phyloP scores from a whole-genome alignment of 768 basidiomycete species.

The Crepidotus variabilis region DNA sequence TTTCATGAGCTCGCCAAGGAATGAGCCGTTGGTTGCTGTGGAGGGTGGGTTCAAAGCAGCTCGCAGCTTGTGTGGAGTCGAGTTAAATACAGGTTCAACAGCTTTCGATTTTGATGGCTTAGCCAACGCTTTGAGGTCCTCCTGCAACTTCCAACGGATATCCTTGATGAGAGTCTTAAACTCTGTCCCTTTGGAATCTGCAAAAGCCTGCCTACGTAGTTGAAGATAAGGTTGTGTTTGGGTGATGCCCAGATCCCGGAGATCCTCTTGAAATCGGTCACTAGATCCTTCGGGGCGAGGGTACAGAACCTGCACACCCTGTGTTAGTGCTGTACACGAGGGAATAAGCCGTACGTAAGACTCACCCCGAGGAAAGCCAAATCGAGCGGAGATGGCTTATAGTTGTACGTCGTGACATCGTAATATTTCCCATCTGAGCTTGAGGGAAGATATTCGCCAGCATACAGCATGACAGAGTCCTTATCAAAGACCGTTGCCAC shows the following conservation, averaged over 20 bases:
- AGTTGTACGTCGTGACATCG: conserved; percentile 1
- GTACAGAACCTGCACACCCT: neutral
- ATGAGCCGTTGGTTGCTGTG: conserved; percentile 1
- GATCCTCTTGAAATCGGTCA: conserved; percentile 1
- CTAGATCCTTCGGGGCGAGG: neutral
- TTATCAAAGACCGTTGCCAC: conserved; percentile 4
- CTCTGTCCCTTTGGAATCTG: neutral
- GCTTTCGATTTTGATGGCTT: neutral
- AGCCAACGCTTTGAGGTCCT: no score
- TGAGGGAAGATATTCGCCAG: neutral
- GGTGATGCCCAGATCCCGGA: conserved; percentile 1
- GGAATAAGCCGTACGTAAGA: neutral
- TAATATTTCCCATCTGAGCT: neutral
- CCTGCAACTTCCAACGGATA: no score
- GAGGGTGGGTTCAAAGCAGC: neutral
- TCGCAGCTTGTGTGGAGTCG: neutral
- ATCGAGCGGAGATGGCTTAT: conserved; percentile 1
- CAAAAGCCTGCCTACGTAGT: neutral
- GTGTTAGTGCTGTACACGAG: neutral
- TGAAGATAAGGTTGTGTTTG: neutral
- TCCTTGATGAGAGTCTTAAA: no score
- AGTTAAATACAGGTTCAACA: neutral
- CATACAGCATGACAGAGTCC: conserved; percentile 8
- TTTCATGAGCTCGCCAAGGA: conserved; percentile 13
- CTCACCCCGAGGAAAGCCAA: conserved; percentile 5